Evolutionary conservation across 495 filamentous ascomycete species (phyloP), one percentile per base, ranked within the genome.

Genomic region (Oleoguttula mirabilis): DNA sequence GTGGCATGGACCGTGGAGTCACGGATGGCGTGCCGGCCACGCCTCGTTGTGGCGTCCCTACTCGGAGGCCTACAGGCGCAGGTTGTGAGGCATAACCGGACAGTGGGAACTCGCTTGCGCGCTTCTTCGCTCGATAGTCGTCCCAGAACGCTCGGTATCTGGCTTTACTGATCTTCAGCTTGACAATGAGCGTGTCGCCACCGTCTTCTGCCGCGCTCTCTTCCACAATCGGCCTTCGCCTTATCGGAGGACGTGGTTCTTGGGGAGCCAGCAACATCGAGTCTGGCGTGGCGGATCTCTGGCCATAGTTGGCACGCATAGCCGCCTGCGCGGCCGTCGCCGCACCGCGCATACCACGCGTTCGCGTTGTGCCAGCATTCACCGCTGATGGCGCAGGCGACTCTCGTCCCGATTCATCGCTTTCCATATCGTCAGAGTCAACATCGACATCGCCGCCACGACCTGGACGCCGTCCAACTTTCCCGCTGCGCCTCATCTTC

Each of bases 221-320:
- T 65, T 69, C 44, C 68, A 66, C 43, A 73, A 75, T 39, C 69
- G 41, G 16, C 27, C 67, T 24, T 67, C 70, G 48, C 63, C 66
- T 53, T 78, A 70, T 41, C 66, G 80, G 64, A 1, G 79, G 78
- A 55, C 87, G 85, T 53, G 80, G 75, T 51, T 84, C 79, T 59
- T 83, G 75, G 19, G 79, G 61, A 15, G 58, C 36, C 12, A 45
- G 65, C 65, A 21, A 15, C 21, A 51, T 43, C 36, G 73, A 65
- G 59, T 96, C 90, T 1, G 92, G 90, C 0, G 90, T 95, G 52
- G 85, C 82, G 11, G 88, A 95, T 28, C 90, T 78, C 4, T 27
- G 36, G 21, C 79, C 84, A 23, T 92, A 55, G 47, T 81, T 84
- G 6, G 84, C 80, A 25, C 74, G 67, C 57, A 80, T 68, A 10